Percentiles rank a stretch among this genome's conserved stretches.
Conservation (phyloP, 768 basidiomycete species). For the Candolleomyces eurysporus region DNA sequence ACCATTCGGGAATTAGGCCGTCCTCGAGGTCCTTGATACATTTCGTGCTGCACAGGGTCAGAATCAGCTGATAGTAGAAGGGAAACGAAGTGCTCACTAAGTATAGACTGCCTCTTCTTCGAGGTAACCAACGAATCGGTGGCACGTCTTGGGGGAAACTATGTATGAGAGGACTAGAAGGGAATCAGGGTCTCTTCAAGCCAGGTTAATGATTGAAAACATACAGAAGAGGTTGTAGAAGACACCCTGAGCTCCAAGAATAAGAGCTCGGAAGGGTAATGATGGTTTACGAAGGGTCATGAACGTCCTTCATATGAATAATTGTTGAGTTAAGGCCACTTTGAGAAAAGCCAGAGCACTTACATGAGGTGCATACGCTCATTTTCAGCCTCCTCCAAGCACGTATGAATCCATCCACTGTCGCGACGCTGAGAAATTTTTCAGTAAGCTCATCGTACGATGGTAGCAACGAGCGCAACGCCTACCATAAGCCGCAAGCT, state of each 20-base stretch:
- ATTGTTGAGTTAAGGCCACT: constrained; percentile 11
- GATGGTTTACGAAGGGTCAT: constrained; percentile 87
- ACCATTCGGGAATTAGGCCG: constrained; percentile 83
- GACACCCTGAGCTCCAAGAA: constrained; percentile 91
- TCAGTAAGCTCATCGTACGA: neutral
- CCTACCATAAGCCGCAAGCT: constrained; percentile 86
- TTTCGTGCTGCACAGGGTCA: constrained; percentile 51
- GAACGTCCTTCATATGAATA: constrained; percentile 67
- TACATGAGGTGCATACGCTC: constrained; percentile 95
- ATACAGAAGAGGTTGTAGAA: constrained; percentile 87
- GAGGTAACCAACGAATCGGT: constrained; percentile 88
- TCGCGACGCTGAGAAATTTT: constrained; percentile 41
- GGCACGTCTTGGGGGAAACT: constrained; percentile 70
- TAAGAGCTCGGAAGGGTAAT: constrained; percentile 72
- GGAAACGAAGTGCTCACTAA: constrained; percentile 53
- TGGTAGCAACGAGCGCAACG: constrained; percentile 1
- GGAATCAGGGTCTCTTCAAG: neutral
- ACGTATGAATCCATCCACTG: constrained; percentile 80
- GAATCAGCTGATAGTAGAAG: neutral
- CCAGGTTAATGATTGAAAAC: constrained; percentile 24
- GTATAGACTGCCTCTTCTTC: constrained; percentile 96
- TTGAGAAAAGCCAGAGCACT: constrained; percentile 16
- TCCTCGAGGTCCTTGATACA: constrained; percentile 82
- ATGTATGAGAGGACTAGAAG: constrained; percentile 71
- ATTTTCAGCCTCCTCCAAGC: constrained; percentile 93